A percentile compares a stretch with the other conserved stretches of the same genome.
phyloP scores from a whole-genome alignment of 192 early-diverging fungal genomes.

The Spinellus fusiger region DNA sequence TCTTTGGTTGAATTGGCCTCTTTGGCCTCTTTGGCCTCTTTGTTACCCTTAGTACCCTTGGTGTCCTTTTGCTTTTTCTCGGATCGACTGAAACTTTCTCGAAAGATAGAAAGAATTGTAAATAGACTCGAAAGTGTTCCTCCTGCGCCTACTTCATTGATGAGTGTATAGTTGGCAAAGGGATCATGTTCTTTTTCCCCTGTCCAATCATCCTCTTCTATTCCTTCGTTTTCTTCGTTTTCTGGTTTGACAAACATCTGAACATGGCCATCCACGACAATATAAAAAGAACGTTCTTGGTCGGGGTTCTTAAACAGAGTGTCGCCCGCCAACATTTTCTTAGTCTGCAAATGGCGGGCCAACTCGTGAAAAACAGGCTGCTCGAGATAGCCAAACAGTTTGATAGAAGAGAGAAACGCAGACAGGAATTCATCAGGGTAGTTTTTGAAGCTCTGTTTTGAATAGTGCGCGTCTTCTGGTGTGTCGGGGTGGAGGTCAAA shows the following conservation, averaged over 20 bases:
- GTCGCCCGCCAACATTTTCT: conserved; percentile 66
- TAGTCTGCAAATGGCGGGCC: conserved; percentile 80
- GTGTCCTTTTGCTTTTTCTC: conserved; percentile 44
- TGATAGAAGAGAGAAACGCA: conserved; percentile 80
- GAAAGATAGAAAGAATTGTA: conserved; percentile 85
- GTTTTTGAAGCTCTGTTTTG: conserved; percentile 27
- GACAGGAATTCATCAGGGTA: conserved; percentile 74
- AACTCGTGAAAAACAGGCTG: conserved; percentile 95
- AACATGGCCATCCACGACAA: conserved; percentile 93
- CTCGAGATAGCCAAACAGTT: conserved; percentile 97
- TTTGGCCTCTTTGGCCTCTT: conserved; percentile 19
- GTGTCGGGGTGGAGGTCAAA: conserved; percentile 79
- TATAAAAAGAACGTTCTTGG: conserved; percentile 81
- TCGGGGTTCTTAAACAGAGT: conserved; percentile 63
- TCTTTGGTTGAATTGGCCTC: not conserved
- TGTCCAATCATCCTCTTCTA: conserved; percentile 29
- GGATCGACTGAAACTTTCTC: conserved; percentile 61
- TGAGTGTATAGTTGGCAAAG: conserved; percentile 48
- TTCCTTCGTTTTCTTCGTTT: conserved; percentile 28
- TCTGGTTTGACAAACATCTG: conserved; percentile 78
- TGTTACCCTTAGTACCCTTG: conserved; percentile 29
- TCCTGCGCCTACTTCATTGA: conserved; percentile 88
- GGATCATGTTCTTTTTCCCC: conserved; percentile 36
- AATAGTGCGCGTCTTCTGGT: conserved; percentile 46
- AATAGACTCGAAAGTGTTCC: conserved; percentile 91